Evolutionary conservation across 805 yeast genomes (phyloP).

Genomic region (Lipomyces orientalis): DNA sequence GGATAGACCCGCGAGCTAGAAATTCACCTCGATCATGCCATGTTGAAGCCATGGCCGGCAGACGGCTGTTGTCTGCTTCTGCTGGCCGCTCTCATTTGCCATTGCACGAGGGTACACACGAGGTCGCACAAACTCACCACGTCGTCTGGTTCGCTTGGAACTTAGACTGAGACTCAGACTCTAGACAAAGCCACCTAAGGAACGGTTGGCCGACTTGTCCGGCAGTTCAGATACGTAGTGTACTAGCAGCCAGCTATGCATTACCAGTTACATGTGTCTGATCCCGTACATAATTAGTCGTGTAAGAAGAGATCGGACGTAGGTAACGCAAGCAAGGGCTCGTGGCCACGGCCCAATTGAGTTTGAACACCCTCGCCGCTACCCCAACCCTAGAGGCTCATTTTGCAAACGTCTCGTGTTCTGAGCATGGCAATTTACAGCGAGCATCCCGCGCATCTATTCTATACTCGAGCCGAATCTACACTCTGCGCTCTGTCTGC

Average conservation of each 20-base stretch:
- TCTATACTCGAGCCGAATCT: background rate
- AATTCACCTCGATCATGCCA: background rate
- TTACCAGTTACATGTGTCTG: too few relatives aligned
- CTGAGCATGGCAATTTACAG: background rate
- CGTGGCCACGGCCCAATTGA: background rate
- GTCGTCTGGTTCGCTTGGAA: background rate
- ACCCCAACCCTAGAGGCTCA: background rate
- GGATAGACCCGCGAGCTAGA: background rate
- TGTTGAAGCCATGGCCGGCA: background rate
- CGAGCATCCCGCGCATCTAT: too few relatives aligned
- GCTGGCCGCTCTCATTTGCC: background rate
- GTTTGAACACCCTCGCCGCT: background rate
- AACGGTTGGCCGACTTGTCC: background rate
- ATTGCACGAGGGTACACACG: background rate
- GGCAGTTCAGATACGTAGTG: too few relatives aligned
- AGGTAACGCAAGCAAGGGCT: constrained; percentile 3
- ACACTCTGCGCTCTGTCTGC: background rate
- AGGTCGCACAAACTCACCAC: background rate
- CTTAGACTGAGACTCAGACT: background rate
- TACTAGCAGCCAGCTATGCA: background rate
- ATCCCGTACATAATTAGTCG: background rate
- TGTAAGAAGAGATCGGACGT: background rate
- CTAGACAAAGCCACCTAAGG: background rate
- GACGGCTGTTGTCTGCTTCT: background rate
- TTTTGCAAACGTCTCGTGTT: background rate